phyloP scores from a whole-genome alignment of 1,139 yeast species.

The Sugiyamaella japonica region DNA sequence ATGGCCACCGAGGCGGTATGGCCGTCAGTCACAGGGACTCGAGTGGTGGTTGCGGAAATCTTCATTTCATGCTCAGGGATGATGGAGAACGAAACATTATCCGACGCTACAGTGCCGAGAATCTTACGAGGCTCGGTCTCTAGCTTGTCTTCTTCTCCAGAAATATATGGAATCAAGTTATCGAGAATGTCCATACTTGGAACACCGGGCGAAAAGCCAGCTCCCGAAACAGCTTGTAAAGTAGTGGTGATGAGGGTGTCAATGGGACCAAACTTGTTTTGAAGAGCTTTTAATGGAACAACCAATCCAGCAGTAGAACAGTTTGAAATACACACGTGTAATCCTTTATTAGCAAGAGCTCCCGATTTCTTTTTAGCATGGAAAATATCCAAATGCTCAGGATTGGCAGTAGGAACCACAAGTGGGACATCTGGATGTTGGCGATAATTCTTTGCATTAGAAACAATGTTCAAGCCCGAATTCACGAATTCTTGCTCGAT shows the following conservation, averaged over 20 bases:
- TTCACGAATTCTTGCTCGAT: constrained; percentile 83
- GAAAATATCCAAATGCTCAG: constrained; percentile 84
- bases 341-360: constrained; percentile 64
- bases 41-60: constrained; percentile 94
- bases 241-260: constrained; percentile 87
- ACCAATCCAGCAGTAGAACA: constrained; percentile 98
- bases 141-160: constrained; percentile 97
- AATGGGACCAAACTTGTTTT: constrained; percentile 85
- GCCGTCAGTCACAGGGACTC: constrained; percentile 97
- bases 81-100: constrained; percentile 53
- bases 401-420: constrained; percentile 91
- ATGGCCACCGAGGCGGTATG: constrained; percentile 95
- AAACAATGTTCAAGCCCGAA: constrained; percentile 78
- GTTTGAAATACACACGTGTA: constrained; percentile 90
- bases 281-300: constrained; percentile 92
- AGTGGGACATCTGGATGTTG: constrained; percentile 85
- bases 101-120: constrained; percentile 62
- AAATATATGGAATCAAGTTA: constrained; percentile 89
- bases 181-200: constrained; percentile 93
- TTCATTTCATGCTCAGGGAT: constrained; percentile 69
- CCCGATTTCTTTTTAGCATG: constrained; percentile 54
- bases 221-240: constrained; percentile 96
- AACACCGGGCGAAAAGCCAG: constrained; percentile 98
- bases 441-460: constrained; percentile 96
- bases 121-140: constrained; percentile 99